Conservation (phyloP, 768 basidiomycete genomes). For the Auriscalpium orientale region DNA sequence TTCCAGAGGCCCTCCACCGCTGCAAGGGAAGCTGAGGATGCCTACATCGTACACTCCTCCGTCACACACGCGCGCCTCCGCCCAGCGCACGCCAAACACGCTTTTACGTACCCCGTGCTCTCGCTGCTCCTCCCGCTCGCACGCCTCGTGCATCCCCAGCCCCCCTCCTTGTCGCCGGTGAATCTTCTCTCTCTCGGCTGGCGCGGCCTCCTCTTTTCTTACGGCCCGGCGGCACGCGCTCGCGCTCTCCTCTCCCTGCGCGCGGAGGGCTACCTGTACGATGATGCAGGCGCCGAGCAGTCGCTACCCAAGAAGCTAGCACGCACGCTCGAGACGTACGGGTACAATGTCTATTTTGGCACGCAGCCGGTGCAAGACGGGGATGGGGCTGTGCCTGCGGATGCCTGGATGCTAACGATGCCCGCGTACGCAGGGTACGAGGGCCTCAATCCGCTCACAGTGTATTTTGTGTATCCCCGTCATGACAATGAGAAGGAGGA, state of each 20-base stretch:
- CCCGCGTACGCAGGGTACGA: slow-evolving; percentile 58
- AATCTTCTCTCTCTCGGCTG: slow-evolving; percentile 35
- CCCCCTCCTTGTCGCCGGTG: slow-evolving; percentile 36
- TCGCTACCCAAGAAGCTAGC: slow-evolving; percentile 37
- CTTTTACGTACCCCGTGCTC: slow-evolving; percentile 55
- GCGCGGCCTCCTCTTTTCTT: slow-evolving; percentile 46
- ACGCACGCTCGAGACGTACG: slow-evolving; percentile 26
- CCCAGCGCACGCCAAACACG: slow-evolving; percentile 39
- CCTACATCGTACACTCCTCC: slow-evolving; percentile 42
- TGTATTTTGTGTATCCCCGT: slow-evolving; percentile 53
- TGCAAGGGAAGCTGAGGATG: too few relatives aligned
- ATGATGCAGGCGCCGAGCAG: slow-evolving; percentile 8
- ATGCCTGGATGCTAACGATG: slow-evolving; percentile 72
- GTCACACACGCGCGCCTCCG: slow-evolving; percentile 48
- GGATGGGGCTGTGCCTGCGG: slow-evolving; percentile 26
- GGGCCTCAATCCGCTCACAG: slow-evolving; percentile 64
- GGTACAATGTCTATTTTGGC: too few relatives aligned
- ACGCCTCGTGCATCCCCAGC: too few relatives aligned
- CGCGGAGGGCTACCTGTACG: slow-evolving; percentile 22
- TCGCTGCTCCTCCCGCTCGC: slow-evolving; percentile 46
- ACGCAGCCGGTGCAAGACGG: slow-evolving; percentile 8
- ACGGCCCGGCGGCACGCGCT: slow-evolving; percentile 36
- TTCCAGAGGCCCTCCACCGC: too few relatives aligned
- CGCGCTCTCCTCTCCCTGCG: slow-evolving; percentile 42
- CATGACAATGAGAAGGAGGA: background rate